phyloP scores from a whole-genome alignment of 177 flowering plant species.

The Vitis hybrid region DNA sequence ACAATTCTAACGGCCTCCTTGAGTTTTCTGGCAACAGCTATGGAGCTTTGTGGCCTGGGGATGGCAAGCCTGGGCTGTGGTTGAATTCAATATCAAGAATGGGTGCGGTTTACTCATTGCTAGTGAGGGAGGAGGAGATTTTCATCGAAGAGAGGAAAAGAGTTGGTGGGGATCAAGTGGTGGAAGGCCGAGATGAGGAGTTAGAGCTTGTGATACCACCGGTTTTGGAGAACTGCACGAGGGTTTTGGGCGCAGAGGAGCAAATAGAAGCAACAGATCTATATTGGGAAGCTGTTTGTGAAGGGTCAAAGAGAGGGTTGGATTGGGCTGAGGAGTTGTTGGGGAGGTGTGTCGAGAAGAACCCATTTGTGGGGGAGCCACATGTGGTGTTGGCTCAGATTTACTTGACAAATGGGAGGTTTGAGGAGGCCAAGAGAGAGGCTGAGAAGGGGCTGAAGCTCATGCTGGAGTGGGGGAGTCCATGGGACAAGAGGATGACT shows the following conservation, averaged over 20 bases:
- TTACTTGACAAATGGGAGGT: slow-evolving; percentile 61
- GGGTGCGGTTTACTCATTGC: slow-evolving; percentile 68
- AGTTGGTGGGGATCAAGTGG: slow-evolving; percentile 7
- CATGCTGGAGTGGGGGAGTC: slow-evolving; percentile 87
- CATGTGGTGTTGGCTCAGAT: slow-evolving; percentile 73
- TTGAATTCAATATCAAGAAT: slow-evolving; percentile 77
- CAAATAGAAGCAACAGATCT: slow-evolving; percentile 78
- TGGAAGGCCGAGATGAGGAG: slow-evolving; percentile 52
- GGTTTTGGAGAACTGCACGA: slow-evolving; percentile 65
- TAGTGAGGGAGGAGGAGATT: slow-evolving; percentile 80
- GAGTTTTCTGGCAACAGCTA: slow-evolving; percentile 61
- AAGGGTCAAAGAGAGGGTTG: slow-evolving; percentile 25
- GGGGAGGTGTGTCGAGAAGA: slow-evolving; percentile 59
- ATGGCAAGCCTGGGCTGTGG: slow-evolving; percentile 96
- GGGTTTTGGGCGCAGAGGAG: slow-evolving; percentile 58
- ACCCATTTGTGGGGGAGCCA: slow-evolving; percentile 93
- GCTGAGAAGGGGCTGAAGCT: slow-evolving; percentile 70
- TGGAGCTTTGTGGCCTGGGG: slow-evolving; percentile 77
- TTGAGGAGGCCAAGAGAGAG: slow-evolving; percentile 69
- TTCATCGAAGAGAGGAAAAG: slow-evolving; percentile 41
- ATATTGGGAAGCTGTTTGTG: slow-evolving; percentile 87
- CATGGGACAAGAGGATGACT: slow-evolving; percentile 97
- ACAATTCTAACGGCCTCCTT: slow-evolving; percentile 60
- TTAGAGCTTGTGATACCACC: slow-evolving; percentile 80
- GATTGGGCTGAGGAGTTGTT: slow-evolving; percentile 57